Evolutionary conservation across 768 basidiomycete genomes (phyloP).

Genomic region (Suillus decipiens): DNA sequence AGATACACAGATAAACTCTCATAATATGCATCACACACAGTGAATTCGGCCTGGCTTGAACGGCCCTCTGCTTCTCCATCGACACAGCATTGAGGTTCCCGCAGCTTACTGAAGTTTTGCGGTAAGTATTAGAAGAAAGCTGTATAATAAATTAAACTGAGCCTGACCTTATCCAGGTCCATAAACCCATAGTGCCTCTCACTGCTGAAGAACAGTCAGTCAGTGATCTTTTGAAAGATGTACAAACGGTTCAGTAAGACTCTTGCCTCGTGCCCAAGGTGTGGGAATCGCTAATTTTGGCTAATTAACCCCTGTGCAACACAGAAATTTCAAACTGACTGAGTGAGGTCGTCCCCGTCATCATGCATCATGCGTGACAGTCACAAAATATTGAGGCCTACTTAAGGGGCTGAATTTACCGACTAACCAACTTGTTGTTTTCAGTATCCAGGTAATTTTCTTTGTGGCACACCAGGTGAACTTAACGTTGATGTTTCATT

Average conservation of each 20-base stretch:
- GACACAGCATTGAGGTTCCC: slow-evolving; percentile 8
- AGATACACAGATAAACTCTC: not conserved
- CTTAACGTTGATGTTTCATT: not conserved
- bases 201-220: not conserved
- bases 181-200: slow-evolving; percentile 17
- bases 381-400: not conserved
- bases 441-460: not conserved
- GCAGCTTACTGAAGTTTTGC: slow-evolving; percentile 8
- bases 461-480: not conserved
- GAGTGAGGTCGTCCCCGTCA: no score
- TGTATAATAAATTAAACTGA: no score
- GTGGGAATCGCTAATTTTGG: not conserved
- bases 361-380: not conserved
- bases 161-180: slow-evolving; percentile 27
- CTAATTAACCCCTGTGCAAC: not conserved
- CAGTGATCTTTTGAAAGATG: not conserved
- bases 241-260: no score
- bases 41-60: slow-evolving; percentile 29
- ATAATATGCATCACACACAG: slow-evolving; percentile 20
- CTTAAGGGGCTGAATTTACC: not conserved
- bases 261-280: no score
- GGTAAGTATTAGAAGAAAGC: not conserved
- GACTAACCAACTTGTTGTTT: not conserved
- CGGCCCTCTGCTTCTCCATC: slow-evolving; percentile 1
- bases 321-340: no score